Percentiles rank a stretch among this genome's conserved stretches.
phyloP scores from a whole-genome alignment of 2,329 filamentous ascomycete species.

The Colletotrichum chlorophyti region DNA sequence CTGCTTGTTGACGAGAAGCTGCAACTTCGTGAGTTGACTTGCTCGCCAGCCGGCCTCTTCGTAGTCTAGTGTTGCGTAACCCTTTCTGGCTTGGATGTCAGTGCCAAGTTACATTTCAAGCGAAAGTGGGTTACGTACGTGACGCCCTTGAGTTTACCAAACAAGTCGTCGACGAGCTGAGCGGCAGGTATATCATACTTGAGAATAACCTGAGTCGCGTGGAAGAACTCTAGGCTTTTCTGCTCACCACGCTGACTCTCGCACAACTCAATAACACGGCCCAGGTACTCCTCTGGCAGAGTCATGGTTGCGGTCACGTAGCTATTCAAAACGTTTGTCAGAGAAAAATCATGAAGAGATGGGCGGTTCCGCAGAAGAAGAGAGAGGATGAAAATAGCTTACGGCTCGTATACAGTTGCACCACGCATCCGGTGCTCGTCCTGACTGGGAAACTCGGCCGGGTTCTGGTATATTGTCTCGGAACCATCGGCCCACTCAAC shows the following conservation, averaged over 20 bases:
- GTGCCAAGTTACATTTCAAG: neutral
- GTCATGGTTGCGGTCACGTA: slow-evolving; percentile 87
- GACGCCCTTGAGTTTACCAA: slow-evolving; percentile 91
- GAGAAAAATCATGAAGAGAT: neutral
- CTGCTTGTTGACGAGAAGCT: slow-evolving; percentile 90
- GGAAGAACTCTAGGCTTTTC: slow-evolving; percentile 88
- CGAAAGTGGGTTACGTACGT: slow-evolving; percentile 55
- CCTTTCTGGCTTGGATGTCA: slow-evolving; percentile 60
- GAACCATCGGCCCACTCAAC: slow-evolving; percentile 80
- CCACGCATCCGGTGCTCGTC: slow-evolving; percentile 55
- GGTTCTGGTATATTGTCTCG: slow-evolving; percentile 82
- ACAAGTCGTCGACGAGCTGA: slow-evolving; percentile 94
- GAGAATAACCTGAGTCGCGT: slow-evolving; percentile 88
- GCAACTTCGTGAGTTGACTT: slow-evolving; percentile 84
- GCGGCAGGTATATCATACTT: slow-evolving; percentile 90
- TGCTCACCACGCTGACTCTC: slow-evolving; percentile 89
- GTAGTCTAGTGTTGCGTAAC: slow-evolving; percentile 95
- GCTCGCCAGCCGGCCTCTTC: slow-evolving; percentile 90
- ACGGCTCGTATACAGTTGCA: slow-evolving; percentile 59
- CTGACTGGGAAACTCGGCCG: slow-evolving; percentile 82
- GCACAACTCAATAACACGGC: slow-evolving; percentile 93
- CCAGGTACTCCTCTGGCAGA: slow-evolving; percentile 91
- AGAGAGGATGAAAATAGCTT: slow-evolving; percentile 33
- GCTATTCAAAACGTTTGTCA: slow-evolving; percentile 32
- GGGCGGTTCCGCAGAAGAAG: too few species aligned